Percentiles rank a stretch among this genome's conserved stretches.
Evolutionary conservation across 1,284 basidiomycete genomes (phyloP).

Genomic region (Rhodotorula sp.): DNA sequence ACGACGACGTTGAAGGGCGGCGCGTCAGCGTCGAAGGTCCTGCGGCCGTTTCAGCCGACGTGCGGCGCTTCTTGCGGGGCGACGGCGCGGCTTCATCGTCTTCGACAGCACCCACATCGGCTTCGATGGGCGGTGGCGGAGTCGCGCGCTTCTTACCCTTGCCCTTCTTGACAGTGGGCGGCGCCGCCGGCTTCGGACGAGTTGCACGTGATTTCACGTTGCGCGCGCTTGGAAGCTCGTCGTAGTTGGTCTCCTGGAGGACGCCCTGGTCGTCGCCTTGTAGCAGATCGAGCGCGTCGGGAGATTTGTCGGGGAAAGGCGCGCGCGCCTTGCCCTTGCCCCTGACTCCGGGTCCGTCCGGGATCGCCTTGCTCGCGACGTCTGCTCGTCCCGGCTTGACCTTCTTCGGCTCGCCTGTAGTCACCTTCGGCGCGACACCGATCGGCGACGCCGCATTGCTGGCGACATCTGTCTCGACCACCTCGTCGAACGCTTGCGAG

Average conservation of each 20-base stretch:
- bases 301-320: background rate
- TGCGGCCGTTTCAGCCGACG: too few species aligned
- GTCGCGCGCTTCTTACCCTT: constrained; percentile 8
- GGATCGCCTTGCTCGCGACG: too few species aligned
- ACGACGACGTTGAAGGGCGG: background rate
- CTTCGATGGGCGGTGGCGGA: background rate
- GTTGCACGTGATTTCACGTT: constrained; percentile 1
- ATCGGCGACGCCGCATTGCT: background rate
- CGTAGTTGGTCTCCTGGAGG: constrained; percentile 20
- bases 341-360: background rate
- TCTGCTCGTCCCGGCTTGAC: background rate
- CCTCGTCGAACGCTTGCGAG: background rate
- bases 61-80: constrained; percentile 5
- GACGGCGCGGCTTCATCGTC: background rate
- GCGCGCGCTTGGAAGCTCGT: background rate
- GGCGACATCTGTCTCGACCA: background rate
- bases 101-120: background rate
- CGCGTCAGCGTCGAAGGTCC: too few species aligned
- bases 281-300: constrained; percentile 19
- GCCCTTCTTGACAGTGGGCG: background rate
- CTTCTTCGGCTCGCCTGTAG: background rate
- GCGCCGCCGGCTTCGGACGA: background rate
- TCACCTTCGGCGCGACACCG: constrained; percentile 2
- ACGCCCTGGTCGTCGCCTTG: background rate
- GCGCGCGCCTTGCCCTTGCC: constrained; percentile 16